phyloP scores from a whole-genome alignment of 805 yeast species.

The Nakazawaea anatomiae region DNA sequence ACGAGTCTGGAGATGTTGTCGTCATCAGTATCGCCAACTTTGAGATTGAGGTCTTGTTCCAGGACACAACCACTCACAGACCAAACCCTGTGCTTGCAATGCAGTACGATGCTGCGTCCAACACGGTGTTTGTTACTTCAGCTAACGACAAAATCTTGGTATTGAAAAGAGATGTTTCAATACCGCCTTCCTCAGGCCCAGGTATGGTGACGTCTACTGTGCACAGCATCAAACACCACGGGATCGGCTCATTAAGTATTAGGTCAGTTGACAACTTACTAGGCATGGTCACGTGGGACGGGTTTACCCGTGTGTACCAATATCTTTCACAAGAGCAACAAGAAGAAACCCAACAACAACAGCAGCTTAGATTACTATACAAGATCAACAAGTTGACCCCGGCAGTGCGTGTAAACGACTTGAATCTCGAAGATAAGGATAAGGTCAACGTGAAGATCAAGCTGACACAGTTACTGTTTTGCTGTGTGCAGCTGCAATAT shows the following conservation, averaged over 20 bases:
- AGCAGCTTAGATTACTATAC: neutral
- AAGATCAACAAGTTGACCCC: conserved; percentile 22
- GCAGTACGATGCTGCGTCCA: conserved; percentile 19
- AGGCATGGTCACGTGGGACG: conserved; percentile 50
- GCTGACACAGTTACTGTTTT: conserved; percentile 17
- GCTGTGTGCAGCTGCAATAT: conserved; percentile 17
- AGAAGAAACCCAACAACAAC: too few species aligned
- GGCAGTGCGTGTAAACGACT: conserved; percentile 13
- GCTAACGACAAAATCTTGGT: conserved; percentile 33
- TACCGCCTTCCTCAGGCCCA: too few species aligned
- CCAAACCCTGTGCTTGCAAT: conserved; percentile 55
- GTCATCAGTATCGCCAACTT: conserved; percentile 19
- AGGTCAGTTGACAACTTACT: conserved; percentile 20
- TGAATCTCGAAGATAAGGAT: conserved; percentile 10
- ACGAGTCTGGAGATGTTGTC: conserved; percentile 64
- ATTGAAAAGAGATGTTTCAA: neutral
- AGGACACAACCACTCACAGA: conserved; percentile 27
- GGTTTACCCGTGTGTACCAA: conserved; percentile 28
- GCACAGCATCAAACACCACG: conserved; percentile 29
- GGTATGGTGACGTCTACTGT: neutral
- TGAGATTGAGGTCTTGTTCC: conserved; percentile 15
- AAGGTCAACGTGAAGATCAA: conserved; percentile 13
- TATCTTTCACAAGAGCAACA: neutral
- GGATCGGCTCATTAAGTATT: conserved; percentile 24
- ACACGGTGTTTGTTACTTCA: conserved; percentile 37